These are phyloP conservation scores for Eutrema heterophyllum DNA, from an alignment of 345 rosid species.

Conservation along the genomic window DNA sequence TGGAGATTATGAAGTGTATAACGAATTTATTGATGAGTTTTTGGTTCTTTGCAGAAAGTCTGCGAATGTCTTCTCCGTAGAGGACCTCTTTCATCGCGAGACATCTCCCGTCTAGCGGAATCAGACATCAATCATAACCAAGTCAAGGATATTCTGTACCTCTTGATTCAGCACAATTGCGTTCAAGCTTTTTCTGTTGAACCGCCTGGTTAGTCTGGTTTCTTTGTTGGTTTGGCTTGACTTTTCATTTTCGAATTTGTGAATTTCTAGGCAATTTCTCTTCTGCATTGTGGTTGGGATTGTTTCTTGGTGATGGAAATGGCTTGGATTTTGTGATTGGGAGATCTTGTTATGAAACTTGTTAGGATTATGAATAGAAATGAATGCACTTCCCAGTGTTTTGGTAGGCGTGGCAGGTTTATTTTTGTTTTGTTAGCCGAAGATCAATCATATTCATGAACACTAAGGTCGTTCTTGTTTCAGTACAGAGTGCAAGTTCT, in stretches of 20 bases:
- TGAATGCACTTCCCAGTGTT: neutral
- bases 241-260: neutral
- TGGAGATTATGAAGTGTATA: neutral
- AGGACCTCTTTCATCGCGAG: conserved; percentile 50
- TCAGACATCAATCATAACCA: conserved; percentile 37
- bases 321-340: neutral
- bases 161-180: conserved; percentile 82
- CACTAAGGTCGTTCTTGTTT: neutral
- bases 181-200: conserved; percentile 66
- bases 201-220: conserved; percentile 33
- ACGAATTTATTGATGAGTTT: neutral
- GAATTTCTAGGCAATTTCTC: neutral
- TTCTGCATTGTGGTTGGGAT: neutral
- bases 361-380: neutral
- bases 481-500: neutral
- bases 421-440: neutral
- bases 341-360: neutral
- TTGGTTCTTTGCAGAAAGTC: conserved; percentile 52
- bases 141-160: conserved; percentile 60
- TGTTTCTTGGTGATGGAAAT: neutral
- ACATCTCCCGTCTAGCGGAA: conserved; percentile 40
- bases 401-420: neutral
- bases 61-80: conserved; percentile 74
- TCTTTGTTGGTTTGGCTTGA: neutral
- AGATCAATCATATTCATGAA: neutral